phyloP scores from a whole-genome alignment of 2,329 filamentous ascomycete species.

The Penicillium thymicola region DNA sequence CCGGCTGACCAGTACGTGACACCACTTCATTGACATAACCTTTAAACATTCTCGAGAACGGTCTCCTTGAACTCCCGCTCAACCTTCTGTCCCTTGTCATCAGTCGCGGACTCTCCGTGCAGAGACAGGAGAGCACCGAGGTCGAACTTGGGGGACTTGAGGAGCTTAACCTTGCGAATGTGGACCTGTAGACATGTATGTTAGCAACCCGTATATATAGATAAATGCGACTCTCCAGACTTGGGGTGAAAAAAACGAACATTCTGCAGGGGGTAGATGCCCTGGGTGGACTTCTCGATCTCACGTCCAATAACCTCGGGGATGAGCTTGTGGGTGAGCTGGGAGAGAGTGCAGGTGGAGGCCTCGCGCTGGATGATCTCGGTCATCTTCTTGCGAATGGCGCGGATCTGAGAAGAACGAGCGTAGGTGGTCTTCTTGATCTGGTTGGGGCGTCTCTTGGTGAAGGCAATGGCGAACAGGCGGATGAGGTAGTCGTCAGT shows the following conservation, averaged over 20 bases:
- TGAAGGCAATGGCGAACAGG: slow-evolving; percentile 98
- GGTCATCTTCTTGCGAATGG: slow-evolving; percentile 99
- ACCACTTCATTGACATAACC: slow-evolving; percentile 61
- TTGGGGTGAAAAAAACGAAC: slow-evolving; percentile 53
- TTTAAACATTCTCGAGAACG: slow-evolving; percentile 91
- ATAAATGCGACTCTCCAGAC: not conserved
- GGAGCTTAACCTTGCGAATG: slow-evolving; percentile 99
- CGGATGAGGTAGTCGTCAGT: slow-evolving; percentile 99
- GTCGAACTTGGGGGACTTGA: slow-evolving; percentile 99
- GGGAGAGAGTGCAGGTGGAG: slow-evolving; percentile 85
- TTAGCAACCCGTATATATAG: slow-evolving; percentile 30
- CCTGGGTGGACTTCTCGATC: slow-evolving; percentile 99
- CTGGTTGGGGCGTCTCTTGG: slow-evolving; percentile 98
- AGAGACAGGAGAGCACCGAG: slow-evolving; percentile 92
- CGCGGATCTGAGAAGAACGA: slow-evolving; percentile 91
- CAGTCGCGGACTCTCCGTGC: slow-evolving; percentile 93
- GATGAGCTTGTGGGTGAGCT: slow-evolving; percentile 98
- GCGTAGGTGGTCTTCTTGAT: slow-evolving; percentile 99
- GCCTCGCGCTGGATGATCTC: slow-evolving; percentile 99
- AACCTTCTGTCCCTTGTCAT: slow-evolving; percentile 97
- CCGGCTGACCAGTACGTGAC: slow-evolving; percentile 71
- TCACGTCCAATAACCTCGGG: slow-evolving; percentile 99
- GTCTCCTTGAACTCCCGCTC: slow-evolving; percentile 99
- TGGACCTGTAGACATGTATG: slow-evolving; percentile 67
- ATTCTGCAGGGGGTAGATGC: slow-evolving; percentile 99